Evolutionary conservation across 202 grass and related monocot species (phyloP), one percentile per base, ranked within the genome.

Genomic region (Saccharum hybrid): DNA sequence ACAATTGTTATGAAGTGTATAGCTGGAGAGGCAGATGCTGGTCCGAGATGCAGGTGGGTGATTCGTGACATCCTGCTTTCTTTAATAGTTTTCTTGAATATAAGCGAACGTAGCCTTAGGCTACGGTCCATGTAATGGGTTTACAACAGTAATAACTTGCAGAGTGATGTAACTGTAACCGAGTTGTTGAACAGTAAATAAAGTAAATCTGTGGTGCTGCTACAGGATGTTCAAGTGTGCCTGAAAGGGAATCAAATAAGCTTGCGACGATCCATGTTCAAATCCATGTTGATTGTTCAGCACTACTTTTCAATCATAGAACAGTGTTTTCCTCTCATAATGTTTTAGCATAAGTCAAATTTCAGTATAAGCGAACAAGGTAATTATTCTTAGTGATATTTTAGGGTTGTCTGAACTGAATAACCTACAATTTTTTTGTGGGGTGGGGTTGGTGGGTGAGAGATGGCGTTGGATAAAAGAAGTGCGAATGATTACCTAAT

Each of bases 1-100:
- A 75, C 57, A 85, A 66, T 70, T 66, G 41, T 26, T 80, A 34
- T 76, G 12, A 37, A 76, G 34, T 72, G 54, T 59, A 82, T 42
- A 74, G 59, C 40, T 66, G 15, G 33, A 59, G 10, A 60, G 43
- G 56, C 19, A 49, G 62, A 68, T 75, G 48, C 12, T 72, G 72
- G 77, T 78, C 28, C 31, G 62, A 19, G 7, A 31, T 66, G n/a
- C 46, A 75, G 11, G 33, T 68, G 38, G 26, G 38, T 23, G 15
- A 28, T 74, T 76, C 39, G 36, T 77, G 49, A 70, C 69, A 76
- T 70, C 9, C 3, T 70, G 39, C 22, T 28, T 16, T 70, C 33
- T 45, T 28, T 4, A 69, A 33, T 60, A 59, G 16, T 48, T 26
- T 69, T n/a, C 34, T 66, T 74, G 19, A 83, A 83, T 74, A 83